These are phyloP conservation scores for Aspergillus sparsus DNA, from an alignment of 495 filamentous ascomycete genomes.

Conservation along the genomic window DNA sequence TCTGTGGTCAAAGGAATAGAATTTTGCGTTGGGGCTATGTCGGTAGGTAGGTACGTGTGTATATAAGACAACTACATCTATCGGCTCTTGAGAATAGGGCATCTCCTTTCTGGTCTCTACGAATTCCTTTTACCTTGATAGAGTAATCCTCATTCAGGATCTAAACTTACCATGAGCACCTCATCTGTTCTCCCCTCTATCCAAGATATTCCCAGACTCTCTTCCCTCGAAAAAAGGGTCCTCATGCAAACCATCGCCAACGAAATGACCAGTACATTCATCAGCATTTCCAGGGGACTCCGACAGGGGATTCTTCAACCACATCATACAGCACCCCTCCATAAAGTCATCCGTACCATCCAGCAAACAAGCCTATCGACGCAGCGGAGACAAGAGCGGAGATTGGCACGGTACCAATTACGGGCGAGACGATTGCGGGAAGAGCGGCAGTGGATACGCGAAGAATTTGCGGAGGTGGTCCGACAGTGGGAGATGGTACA, in stretches of 20 bases:
- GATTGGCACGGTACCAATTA: conserved; percentile 9
- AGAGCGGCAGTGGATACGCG: conserved; percentile 23
- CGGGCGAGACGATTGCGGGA: conserved; percentile 14
- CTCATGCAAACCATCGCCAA: conserved; percentile 33
- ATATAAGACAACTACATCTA: too few relatives aligned
- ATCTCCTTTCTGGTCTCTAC: too few relatives aligned
- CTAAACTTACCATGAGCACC: background rate
- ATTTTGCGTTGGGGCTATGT: too few relatives aligned
- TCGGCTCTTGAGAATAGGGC: too few relatives aligned
- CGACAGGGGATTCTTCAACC: conserved; percentile 21
- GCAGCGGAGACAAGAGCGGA: conserved; percentile 20
- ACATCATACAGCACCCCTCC: conserved; percentile 24
- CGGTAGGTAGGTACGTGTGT: too few relatives aligned
- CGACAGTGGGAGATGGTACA: conserved; percentile 19
- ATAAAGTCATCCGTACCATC: conserved; percentile 30
- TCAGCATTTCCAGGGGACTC: conserved; percentile 25
- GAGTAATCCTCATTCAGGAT: too few relatives aligned
- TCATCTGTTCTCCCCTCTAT: conserved; percentile 12
- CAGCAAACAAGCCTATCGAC: conserved; percentile 13
- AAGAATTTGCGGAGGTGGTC: conserved; percentile 18
- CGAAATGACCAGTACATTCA: conserved; percentile 34
- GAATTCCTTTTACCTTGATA: too few relatives aligned
- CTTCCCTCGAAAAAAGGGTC: conserved; percentile 20
- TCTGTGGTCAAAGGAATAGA: too few relatives aligned
- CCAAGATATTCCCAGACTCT: conserved; percentile 21